Evolutionary conservation across 495 filamentous ascomycete species (phyloP).

Genomic region (Rostrohypoxylon terebratum): DNA sequence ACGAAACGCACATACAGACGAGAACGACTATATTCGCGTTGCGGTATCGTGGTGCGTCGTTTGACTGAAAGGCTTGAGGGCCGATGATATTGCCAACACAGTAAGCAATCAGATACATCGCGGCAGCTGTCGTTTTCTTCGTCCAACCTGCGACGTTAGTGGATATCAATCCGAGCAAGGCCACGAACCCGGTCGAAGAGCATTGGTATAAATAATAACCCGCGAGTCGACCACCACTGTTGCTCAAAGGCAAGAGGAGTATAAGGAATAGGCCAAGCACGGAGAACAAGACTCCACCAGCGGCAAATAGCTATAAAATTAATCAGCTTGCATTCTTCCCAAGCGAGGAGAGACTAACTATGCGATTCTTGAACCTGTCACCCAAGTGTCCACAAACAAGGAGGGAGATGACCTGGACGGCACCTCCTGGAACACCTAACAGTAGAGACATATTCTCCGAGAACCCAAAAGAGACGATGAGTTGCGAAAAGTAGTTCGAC

Average conservation of each 20-base stretch:
- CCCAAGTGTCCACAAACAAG: conserved; percentile 70
- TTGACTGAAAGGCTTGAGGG: conserved; percentile 51
- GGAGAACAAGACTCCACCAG: conserved; percentile 53
- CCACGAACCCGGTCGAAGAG: conserved; percentile 68
- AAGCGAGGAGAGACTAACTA: conserved; percentile 49
- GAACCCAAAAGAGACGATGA: conserved; percentile 69
- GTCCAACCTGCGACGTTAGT: conserved; percentile 79
- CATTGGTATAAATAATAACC: conserved; percentile 75
- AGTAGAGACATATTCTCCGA: conserved; percentile 71
- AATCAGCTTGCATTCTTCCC: conserved; percentile 28
- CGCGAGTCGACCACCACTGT: conserved; percentile 68
- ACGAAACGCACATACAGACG: conserved; percentile 68
- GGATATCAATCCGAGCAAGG: conserved; percentile 68
- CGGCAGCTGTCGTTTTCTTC: conserved; percentile 79
- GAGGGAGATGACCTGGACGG: conserved; percentile 72
- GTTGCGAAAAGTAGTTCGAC: conserved; percentile 78
- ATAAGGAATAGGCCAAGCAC: conserved; percentile 74
- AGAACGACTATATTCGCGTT: conserved; percentile 77
- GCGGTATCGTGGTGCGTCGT: conserved; percentile 68
- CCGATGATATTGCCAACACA: conserved; percentile 69
- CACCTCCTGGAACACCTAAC: conserved; percentile 74
- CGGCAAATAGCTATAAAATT: conserved; percentile 46
- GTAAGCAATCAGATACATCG: conserved; percentile 75
- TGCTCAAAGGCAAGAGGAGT: conserved; percentile 69
- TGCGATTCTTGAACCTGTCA: conserved; percentile 67